Evolutionary conservation across 306 rosid genomes (phyloP), one percentile per base, ranked within the genome.

Genomic region (Dryas drummondii): DNA sequence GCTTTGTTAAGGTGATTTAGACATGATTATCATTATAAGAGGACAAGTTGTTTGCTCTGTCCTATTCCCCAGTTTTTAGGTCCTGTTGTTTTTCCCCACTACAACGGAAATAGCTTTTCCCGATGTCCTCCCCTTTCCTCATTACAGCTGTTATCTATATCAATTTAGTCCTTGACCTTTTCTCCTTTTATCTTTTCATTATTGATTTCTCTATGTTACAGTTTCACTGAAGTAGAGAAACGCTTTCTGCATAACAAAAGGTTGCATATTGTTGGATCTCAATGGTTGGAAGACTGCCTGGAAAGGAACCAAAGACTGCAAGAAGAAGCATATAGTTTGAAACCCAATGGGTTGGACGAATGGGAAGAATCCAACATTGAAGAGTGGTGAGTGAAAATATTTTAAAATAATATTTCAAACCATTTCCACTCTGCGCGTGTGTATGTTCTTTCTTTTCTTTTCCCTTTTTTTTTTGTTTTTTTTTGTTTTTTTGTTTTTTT

Each of bases 281-380:
- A 84, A 78, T 94, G 98, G 98, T 80, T 91, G 69, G 97, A 91
- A 79, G 98, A 91, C 76, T 90, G 85, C 80, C 60, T 82, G 76
- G 85, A 78, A 73, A 83, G 84, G 67, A 74, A 82, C 78, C 78
- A 52, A 66, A 90, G 91, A 80, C 67, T 94, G 70, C 89, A 85
- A 78, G 98, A 90, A 82, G 91, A 79, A 79, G 68, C 87, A 74
- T 94, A 94, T 80, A 86, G 87, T 82, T 79, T 91, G 82, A 88
- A 81, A 84, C 86, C 91, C 76, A 53, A 40, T 78, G 78, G 81
- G 66, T 72, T 76, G 66, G 89, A 86, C 64, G 90, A 83, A 74
- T 72, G 74, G 66, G 89, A 86, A 70, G 90, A 83, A 74, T 74
- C 56, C 73, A 55, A 78, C 54, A 63, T 65, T 60, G 89, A 79